Evolutionary conservation across 129 eudicot species (phyloP), one percentile per base, ranked within the genome.

Genomic region (Oenanthe sinensis): DNA sequence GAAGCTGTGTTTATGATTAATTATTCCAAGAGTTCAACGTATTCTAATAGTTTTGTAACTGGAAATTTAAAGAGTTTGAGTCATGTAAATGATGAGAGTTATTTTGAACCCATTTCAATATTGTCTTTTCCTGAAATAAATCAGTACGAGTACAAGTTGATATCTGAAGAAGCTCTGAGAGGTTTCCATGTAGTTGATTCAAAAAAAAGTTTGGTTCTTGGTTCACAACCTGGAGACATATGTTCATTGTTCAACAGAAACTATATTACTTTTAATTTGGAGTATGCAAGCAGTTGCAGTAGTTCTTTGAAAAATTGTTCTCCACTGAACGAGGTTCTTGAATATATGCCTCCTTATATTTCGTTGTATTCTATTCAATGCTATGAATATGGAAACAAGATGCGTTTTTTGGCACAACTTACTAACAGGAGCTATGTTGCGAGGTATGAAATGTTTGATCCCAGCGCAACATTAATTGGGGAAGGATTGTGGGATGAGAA

Each of bases 401-500:
- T 86, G 48, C 83, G 92, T 8, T 87, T 84, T 80, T 37, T 86
- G 45, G 60, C 87, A 1, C 74, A 55, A 14, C 85, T 89, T 77
- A 81, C 78, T 70, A 85, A 86, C 42, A 50, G 62, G 15, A 81
- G 85, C 75, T 81, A 67, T 54, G 75, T 63, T 52, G 83, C 73
- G 40, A 74, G 74, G 78, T 13, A 48, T 49, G 78, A 85, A 49
- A 62, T 80, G 24, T 85, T 91, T 81, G 77, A 75, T 74, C 87
- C 85, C 0, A 49, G 52, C 15, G 82, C 86, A 65, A 55, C 89
- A 4, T 79, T 89, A 70, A 81, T 91, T 46, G 98, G 91, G 24
- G 97, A 93, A 78, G 98, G 92, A 54, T 77, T 87, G 11, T 93
- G 98, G 97, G 88, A 89, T 65, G 87, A 48, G 13, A 87, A 77